Percentiles rank a stretch among this genome's conserved stretches.
Evolutionary conservation across 176 grass and related monocot species (phyloP).

Genomic region (Alopecurus myosuroides): DNA sequence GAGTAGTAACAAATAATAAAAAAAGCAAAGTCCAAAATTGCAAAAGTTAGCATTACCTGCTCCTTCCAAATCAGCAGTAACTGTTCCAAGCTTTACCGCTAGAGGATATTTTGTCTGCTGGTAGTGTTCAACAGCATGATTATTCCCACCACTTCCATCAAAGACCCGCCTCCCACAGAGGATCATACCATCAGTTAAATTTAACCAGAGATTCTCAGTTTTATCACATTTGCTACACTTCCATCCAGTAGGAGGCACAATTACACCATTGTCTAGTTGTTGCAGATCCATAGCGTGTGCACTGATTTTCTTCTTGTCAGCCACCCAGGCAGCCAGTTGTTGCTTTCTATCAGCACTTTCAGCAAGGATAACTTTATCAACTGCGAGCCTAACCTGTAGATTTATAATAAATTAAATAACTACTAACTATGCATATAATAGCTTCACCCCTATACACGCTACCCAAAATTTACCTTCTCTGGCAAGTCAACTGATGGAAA

Average conservation of each 20-base stretch:
- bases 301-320: conserved; percentile 84
- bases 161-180: conserved; percentile 81
- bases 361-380: conserved; percentile 82
- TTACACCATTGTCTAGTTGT: conserved; percentile 82
- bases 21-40: not conserved
- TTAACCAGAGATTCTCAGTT: conserved; percentile 97
- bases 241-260: conserved; percentile 87
- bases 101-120: conserved; percentile 87
- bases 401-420: conserved; percentile 16
- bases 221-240: conserved; percentile 97
- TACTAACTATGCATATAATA: conserved; percentile 12
- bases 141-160: conserved; percentile 95
- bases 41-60: conserved; percentile 80
- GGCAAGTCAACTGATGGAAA: conserved; percentile 96
- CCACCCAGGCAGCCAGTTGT: conserved; percentile 86
- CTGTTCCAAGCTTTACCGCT: conserved; percentile 89
- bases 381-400: conserved; percentile 78
- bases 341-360: conserved; percentile 81
- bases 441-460: not conserved
- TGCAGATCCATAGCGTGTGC: conserved; percentile 72
- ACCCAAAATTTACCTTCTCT: conserved; percentile 64
- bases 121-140: conserved; percentile 93
- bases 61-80: conserved; percentile 77
- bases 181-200: conserved; percentile 92
- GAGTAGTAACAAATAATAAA: not conserved